Evolutionary conservation across 2,329 filamentous ascomycete genomes (phyloP).

Genomic region (Botrytis elliptica): DNA sequence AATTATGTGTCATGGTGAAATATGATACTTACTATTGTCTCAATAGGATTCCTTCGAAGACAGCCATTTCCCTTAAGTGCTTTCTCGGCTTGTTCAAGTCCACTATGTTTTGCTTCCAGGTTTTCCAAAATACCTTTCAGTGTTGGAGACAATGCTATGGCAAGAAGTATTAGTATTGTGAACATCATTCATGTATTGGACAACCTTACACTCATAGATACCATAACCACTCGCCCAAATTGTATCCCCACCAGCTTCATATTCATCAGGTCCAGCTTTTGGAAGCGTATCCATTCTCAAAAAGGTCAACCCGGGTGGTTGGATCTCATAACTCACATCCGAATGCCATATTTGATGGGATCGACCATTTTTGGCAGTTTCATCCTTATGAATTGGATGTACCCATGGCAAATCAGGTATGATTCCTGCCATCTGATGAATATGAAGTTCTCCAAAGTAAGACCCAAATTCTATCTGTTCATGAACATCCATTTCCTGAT

Average conservation of each 20-base stretch:
- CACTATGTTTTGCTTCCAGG: conserved; percentile 16
- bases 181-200: conserved; percentile 46
- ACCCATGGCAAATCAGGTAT: conserved; percentile 22
- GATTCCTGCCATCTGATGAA: conserved; percentile 20
- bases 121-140: conserved; percentile 12
- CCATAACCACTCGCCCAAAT: conserved; percentile 51
- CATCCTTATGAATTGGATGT: conserved; percentile 21
- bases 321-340: conserved; percentile 51
- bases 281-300: conserved; percentile 51
- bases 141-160: conserved; percentile 12
- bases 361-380: conserved; percentile 21
- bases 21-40: conserved; percentile 25
- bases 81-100: conserved; percentile 8
- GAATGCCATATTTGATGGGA: conserved; percentile 24
- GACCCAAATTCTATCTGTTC: conserved; percentile 46
- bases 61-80: conserved; percentile 10
- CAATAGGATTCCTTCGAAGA: conserved; percentile 35
- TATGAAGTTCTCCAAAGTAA: conserved; percentile 43
- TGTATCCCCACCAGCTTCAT: conserved; percentile 56
- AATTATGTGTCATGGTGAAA: background rate
- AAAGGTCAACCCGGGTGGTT: conserved; percentile 50
- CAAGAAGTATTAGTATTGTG: conserved; percentile 44
- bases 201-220: conserved; percentile 47
- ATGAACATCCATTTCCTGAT: conserved; percentile 47
- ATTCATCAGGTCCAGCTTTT: conserved; percentile 57